These are phyloP conservation scores for Rhizopus delemar DNA, from an alignment of 371 early-diverging fungal genomes.

Conservation along the genomic window DNA sequence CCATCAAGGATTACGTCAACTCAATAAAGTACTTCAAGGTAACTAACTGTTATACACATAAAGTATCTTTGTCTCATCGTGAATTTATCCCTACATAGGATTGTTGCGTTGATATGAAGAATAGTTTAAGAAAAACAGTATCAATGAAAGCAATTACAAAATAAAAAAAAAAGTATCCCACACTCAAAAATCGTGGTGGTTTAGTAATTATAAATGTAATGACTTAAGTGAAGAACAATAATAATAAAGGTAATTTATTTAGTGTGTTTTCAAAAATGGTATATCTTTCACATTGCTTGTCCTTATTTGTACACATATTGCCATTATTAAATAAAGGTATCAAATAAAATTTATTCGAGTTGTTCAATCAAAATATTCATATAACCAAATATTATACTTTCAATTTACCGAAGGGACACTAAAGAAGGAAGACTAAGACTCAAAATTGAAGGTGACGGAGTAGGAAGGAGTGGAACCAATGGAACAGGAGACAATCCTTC, in stretches of 20 bases:
- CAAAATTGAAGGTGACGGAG: constrained; percentile 9
- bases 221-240: constrained; percentile 1
- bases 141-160: constrained; percentile 3
- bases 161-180: not conserved
- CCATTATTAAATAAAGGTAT: constrained; percentile 3
- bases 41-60: constrained; percentile 6
- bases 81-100: constrained; percentile 9
- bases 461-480: constrained; percentile 9
- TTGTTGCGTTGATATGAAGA: constrained; percentile 4
- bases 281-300: constrained; percentile 8
- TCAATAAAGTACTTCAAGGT: too few relatives aligned
- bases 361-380: constrained; percentile 11
- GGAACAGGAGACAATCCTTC: constrained; percentile 9
- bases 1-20: too few relatives aligned
- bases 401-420: constrained; percentile 7
- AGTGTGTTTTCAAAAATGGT: constrained; percentile 6
- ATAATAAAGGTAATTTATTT: not conserved
- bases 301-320: constrained; percentile 4
- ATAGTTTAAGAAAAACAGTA: constrained; percentile 1
- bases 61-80: constrained; percentile 5
- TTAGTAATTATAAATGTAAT: constrained; percentile 6
- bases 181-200: constrained; percentile 3
- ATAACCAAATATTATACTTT: constrained; percentile 9
- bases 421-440: constrained; percentile 6
- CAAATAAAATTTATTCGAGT: constrained; percentile 12